phyloP scores from a whole-genome alignment of 2,329 filamentous ascomycete species.

The Mycosphaerella sp. region DNA sequence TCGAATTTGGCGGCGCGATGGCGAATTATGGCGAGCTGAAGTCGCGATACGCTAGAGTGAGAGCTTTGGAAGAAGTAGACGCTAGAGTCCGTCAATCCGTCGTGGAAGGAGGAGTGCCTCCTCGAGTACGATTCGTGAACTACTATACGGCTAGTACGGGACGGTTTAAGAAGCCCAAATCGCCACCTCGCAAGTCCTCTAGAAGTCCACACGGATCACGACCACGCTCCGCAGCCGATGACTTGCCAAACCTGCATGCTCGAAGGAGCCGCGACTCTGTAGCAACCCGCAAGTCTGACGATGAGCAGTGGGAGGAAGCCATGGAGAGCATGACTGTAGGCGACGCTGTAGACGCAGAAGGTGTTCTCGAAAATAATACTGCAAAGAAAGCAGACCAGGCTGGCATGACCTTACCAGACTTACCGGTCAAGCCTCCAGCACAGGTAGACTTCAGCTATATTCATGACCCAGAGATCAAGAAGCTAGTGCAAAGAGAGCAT shows the following conservation, averaged over 20 bases:
- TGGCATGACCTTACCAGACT: not conserved
- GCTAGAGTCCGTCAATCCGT: constrained; percentile 40
- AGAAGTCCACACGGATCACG: constrained; percentile 12
- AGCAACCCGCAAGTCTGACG: not conserved
- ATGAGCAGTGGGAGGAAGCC: not conserved
- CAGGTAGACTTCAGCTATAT: constrained; percentile 53
- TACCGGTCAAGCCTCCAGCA: constrained; percentile 46
- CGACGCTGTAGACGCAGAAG: not conserved
- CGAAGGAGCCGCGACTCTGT: not conserved
- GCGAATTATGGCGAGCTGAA: constrained; percentile 68
- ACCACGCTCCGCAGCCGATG: not conserved
- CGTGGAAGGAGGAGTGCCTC: constrained; percentile 30
- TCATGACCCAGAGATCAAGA: constrained; percentile 59
- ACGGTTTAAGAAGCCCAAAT: constrained; percentile 49
- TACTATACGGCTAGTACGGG: constrained; percentile 87
- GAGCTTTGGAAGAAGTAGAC: constrained; percentile 65
- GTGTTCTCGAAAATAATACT: not conserved
- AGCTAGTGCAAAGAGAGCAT: constrained; percentile 63
- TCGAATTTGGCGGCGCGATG: constrained; percentile 77
- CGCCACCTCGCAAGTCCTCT: constrained; percentile 38
- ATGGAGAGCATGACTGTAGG: not conserved
- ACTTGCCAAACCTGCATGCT: not conserved
- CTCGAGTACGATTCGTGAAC: constrained; percentile 72
- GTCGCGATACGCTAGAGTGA: constrained; percentile 61
- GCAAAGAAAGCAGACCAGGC: not conserved